A percentile compares a stretch with the other conserved stretches of the same genome.
These are phyloP conservation scores for Isochrysis galbana DNA, from an alignment of 78 protist species.

Conservation along the genomic window DNA sequence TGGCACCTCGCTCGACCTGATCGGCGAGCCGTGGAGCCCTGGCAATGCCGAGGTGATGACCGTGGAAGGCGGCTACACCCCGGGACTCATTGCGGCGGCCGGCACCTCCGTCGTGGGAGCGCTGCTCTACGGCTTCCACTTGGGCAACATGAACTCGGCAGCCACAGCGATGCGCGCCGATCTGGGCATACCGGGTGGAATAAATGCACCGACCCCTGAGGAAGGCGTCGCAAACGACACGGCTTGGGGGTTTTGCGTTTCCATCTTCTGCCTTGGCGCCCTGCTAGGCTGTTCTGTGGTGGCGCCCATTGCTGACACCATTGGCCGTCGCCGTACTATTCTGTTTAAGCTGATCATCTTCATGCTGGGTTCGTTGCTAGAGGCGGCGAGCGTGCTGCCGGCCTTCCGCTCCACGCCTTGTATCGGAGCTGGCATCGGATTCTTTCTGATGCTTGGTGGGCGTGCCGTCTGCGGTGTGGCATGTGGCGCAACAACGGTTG, in stretches of 20 bases:
- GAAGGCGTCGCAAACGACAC: neutral
- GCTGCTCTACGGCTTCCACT: neutral
- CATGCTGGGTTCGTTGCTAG: neutral
- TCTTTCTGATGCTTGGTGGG: neutral
- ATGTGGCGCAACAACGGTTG: neutral
- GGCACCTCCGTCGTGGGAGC: neutral
- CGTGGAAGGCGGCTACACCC: neutral
- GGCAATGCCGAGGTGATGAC: neutral
- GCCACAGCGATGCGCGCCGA: neutral
- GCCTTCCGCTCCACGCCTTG: neutral
- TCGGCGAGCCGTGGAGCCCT: neutral
- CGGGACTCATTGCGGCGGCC: neutral
- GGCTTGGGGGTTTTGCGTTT: neutral
- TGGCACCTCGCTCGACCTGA: neutral
- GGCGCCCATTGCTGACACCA: neutral
- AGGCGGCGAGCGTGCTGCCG: neutral
- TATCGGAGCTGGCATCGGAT: neutral
- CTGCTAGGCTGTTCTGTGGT: neutral
- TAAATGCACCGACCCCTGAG: too few species aligned
- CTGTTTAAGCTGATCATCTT: neutral
- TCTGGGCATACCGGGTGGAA: neutral
- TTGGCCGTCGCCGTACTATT: neutral
- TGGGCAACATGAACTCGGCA: constrained; percentile 1
- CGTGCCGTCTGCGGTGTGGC: neutral
- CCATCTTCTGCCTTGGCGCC: constrained; percentile 22